Percentiles rank a stretch among this genome's conserved stretches.
Conservation (phyloP, 805 yeast genomes). For the Ogataea nakhonphanomensis region DNA sequence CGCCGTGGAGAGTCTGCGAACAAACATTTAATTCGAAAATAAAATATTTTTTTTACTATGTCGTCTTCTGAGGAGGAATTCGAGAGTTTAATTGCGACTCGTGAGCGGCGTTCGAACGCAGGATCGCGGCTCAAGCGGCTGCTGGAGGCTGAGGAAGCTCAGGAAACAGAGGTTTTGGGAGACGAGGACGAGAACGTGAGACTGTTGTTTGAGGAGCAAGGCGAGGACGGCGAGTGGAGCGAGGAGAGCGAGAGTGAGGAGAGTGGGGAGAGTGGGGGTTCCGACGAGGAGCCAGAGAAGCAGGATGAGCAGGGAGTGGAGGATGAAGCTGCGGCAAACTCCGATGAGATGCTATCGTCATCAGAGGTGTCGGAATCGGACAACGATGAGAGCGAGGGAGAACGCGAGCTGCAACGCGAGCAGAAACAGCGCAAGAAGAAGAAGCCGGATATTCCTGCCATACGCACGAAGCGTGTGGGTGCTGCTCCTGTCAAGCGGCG, state of each 20-base stretch:
- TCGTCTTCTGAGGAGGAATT: constrained; percentile 30
- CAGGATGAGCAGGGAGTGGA: constrained; percentile 24
- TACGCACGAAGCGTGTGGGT: constrained; percentile 26
- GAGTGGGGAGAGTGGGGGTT: constrained; percentile 29
- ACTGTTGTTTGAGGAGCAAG: constrained; percentile 64
- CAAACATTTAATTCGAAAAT: neutral
- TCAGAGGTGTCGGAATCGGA: constrained; percentile 50
- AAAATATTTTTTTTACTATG: constrained; percentile 1
- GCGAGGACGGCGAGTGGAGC: constrained; percentile 48
- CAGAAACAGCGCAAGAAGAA: constrained; percentile 22
- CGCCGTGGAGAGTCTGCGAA: constrained; percentile 19
- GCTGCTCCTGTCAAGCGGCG: constrained; percentile 25
- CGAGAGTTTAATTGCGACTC: constrained; percentile 67
- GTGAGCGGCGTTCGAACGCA: constrained; percentile 81
- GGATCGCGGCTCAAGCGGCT: constrained; percentile 78
- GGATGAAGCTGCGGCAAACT: constrained; percentile 22
- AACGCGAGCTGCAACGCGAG: constrained; percentile 34
- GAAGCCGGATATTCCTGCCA: constrained; percentile 38
- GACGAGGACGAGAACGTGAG: constrained; percentile 80
- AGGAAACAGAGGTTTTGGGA: constrained; percentile 28
- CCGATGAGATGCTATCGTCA: constrained; percentile 54
- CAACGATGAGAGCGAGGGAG: constrained; percentile 55
- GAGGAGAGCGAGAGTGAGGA: constrained; percentile 33
- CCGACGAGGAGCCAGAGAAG: constrained; percentile 15
- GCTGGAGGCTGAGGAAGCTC: constrained; percentile 60